Conservation (phyloP, 1,139 yeast species). For the Protomyces inundatus region DNA sequence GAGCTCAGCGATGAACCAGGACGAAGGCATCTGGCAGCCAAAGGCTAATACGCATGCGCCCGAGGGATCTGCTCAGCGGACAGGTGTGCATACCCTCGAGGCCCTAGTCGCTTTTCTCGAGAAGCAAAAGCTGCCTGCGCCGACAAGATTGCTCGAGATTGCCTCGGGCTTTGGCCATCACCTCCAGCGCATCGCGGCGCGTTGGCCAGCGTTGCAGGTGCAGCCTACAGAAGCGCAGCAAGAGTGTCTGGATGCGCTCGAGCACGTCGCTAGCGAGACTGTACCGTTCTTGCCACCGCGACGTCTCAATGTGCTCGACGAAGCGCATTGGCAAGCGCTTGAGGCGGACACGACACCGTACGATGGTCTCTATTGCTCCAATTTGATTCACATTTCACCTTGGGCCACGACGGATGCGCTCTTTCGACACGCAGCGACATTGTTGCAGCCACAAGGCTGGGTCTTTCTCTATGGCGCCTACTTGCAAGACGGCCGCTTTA, state of each 20-base stretch:
- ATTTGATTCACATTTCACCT: slow-evolving; percentile 19
- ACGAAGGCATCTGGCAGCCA: slow-evolving; percentile 5
- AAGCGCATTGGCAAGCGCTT: not conserved
- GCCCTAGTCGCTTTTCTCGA: slow-evolving; percentile 5
- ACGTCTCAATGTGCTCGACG: slow-evolving; percentile 16
- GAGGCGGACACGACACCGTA: not conserved
- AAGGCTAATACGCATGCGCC: slow-evolving; percentile 11
- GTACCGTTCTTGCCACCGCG: not conserved
- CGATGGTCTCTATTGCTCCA: slow-evolving; percentile 6
- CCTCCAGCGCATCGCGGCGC: not conserved
- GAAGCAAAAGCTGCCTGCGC: not conserved
- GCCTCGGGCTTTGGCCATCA: slow-evolving; percentile 23
- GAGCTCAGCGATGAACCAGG: not conserved
- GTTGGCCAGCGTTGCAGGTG: not conserved
- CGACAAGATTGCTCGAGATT: slow-evolving; percentile 6
- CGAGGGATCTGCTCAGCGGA: slow-evolving; percentile 10
- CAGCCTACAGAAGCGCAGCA: slow-evolving; percentile 21
- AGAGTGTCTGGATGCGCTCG: slow-evolving; percentile 7
- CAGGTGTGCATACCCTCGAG: slow-evolving; percentile 1
- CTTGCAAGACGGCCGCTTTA: slow-evolving; percentile 4
- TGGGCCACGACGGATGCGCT: slow-evolving; percentile 9
- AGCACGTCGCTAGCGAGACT: not conserved
- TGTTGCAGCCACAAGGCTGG: not conserved
- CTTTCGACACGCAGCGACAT: slow-evolving; percentile 5
- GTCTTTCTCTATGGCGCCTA: slow-evolving; percentile 20